phyloP scores from a whole-genome alignment of 768 basidiomycete species.

The Strobilomyces dryophilus region DNA sequence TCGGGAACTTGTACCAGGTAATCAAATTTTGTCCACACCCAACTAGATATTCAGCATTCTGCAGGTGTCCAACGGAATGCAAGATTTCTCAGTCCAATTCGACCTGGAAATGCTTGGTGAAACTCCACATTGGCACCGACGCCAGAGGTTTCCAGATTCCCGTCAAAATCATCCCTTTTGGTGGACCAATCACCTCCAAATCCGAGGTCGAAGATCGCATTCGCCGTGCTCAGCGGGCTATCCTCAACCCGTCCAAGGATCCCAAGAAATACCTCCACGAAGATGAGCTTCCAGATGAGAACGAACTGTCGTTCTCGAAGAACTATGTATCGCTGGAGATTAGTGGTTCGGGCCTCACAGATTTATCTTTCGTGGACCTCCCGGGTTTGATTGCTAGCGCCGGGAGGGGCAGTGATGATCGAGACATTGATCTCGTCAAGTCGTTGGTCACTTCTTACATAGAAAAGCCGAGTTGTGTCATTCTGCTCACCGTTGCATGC shows the following conservation, averaged over 20 bases:
- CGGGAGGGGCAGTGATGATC: slow-evolving; percentile 41
- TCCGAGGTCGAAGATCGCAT: too few species aligned
- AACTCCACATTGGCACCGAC: background rate
- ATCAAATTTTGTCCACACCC: background rate
- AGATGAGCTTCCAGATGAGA: too few species aligned
- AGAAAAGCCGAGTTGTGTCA: slow-evolving; percentile 61
- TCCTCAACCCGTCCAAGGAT: too few species aligned
- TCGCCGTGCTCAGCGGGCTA: too few species aligned
- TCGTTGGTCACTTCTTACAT: slow-evolving; percentile 58
- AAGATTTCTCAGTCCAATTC: slow-evolving; percentile 39
- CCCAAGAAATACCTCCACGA: too few species aligned
- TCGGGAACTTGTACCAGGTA: slow-evolving; percentile 77
- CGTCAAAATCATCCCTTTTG: too few species aligned
- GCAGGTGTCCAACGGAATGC: slow-evolving; percentile 50
- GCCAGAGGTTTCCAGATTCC: too few species aligned
- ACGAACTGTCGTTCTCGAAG: slow-evolving; percentile 41
- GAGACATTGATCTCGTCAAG: slow-evolving; percentile 61
- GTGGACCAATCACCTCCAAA: too few species aligned
- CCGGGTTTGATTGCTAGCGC: slow-evolving; percentile 63
- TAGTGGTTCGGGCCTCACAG: slow-evolving; percentile 54
- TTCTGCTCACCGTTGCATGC: slow-evolving; percentile 59
- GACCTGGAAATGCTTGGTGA: slow-evolving; percentile 50
- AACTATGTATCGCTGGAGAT: slow-evolving; percentile 58
- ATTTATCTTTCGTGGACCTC: slow-evolving; percentile 62
- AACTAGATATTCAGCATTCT: background rate